These are phyloP conservation scores for Casaregolazyma lundiana DNA, from an alignment of 1,139 yeast genomes.

Conservation along the genomic window DNA sequence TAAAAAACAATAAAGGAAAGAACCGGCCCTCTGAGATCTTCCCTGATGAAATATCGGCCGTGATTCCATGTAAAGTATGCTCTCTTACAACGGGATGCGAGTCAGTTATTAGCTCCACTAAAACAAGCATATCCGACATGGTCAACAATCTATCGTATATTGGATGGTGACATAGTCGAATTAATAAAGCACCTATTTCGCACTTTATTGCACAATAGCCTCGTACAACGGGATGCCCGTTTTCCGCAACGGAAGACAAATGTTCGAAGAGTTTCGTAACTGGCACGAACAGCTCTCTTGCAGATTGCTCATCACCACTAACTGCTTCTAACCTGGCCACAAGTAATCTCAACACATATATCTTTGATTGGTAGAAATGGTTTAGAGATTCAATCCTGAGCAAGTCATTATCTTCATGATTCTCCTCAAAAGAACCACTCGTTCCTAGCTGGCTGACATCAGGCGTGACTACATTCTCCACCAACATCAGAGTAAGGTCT, in stretches of 20 bases:
- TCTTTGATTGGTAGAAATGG: slow-evolving; percentile 36
- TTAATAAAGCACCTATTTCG: slow-evolving; percentile 59
- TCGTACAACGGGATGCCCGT: neutral
- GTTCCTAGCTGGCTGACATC: slow-evolving; percentile 26
- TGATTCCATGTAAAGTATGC: slow-evolving; percentile 48
- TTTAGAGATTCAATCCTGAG: slow-evolving; percentile 33
- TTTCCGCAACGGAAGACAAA: neutral
- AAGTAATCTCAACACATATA: slow-evolving; percentile 52
- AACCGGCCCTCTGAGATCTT: slow-evolving; percentile 56
- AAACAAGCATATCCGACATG: slow-evolving; percentile 47
- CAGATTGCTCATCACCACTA: slow-evolving; percentile 35
- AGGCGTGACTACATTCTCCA: slow-evolving; percentile 58
- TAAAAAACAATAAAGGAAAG: slow-evolving; percentile 62
- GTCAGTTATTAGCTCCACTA: slow-evolving; percentile 65
- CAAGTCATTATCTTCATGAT: slow-evolving; percentile 26
- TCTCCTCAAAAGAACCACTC: neutral
- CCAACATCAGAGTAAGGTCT: slow-evolving; percentile 56
- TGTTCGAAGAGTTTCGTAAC: slow-evolving; percentile 48
- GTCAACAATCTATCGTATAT: slow-evolving; percentile 50
- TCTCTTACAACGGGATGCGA: slow-evolving; percentile 54
- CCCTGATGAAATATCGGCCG: slow-evolving; percentile 49
- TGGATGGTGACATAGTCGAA: slow-evolving; percentile 60
- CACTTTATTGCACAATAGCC: slow-evolving; percentile 38
- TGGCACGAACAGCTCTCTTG: slow-evolving; percentile 48
- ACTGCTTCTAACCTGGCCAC: slow-evolving; percentile 56